These are phyloP conservation scores for Brassica rapa DNA, from an alignment of 345 rosid species.

Conservation along the genomic window DNA sequence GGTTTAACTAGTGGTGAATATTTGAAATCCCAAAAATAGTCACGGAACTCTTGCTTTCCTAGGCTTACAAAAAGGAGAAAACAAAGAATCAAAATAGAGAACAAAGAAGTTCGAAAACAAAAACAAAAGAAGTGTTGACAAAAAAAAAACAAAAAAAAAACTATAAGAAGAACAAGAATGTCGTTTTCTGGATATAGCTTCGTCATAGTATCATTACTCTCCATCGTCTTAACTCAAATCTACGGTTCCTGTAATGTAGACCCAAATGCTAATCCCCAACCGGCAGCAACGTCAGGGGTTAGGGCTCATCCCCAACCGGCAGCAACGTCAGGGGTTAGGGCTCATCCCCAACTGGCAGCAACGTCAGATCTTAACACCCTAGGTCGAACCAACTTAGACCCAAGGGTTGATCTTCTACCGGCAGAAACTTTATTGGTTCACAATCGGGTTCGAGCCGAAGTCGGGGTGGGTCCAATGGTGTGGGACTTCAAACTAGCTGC, in stretches of 20 bases:
- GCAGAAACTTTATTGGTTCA: slow-evolving; percentile 28
- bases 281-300: slow-evolving; percentile 31
- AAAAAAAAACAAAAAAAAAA: neutral
- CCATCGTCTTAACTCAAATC: slow-evolving; percentile 11
- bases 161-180: slow-evolving; percentile 7
- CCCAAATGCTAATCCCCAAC: slow-evolving; percentile 38
- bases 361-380: neutral
- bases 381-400: neutral
- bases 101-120: neutral
- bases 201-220: slow-evolving; percentile 13
- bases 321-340: neutral
- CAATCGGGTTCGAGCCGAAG: slow-evolving; percentile 47
- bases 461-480: slow-evolving; percentile 46
- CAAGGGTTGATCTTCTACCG: neutral
- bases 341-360: neutral
- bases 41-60: slow-evolving; percentile 4
- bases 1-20: slow-evolving; percentile 8
- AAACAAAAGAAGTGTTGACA: neutral
- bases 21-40: slow-evolving; percentile 24
- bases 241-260: slow-evolving; percentile 14
- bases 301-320: neutral
- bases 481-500: slow-evolving; percentile 52
- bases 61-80: slow-evolving; percentile 22
- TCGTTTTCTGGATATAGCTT: slow-evolving; percentile 21
- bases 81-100: neutral